These are phyloP conservation scores for Aspergillus fumigatus DNA, from an alignment of 2,329 filamentous ascomycete genomes.

Conservation along the genomic window DNA sequence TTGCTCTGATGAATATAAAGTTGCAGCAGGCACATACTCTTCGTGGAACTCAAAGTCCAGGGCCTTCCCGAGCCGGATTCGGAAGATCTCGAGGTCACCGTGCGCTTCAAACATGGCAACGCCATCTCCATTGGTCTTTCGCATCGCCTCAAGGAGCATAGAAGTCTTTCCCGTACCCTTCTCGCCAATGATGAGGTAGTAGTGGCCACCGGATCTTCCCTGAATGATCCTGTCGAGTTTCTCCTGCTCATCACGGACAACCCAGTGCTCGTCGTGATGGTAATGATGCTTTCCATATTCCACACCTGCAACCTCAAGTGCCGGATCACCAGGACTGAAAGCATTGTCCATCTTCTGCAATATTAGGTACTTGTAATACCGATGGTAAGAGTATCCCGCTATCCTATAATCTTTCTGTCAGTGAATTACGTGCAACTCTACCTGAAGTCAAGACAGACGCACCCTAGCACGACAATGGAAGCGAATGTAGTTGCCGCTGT, in stretches of 20 bases:
- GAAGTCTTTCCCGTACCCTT: constrained; percentile 96
- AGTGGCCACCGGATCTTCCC: constrained; percentile 71
- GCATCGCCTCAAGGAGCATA: constrained; percentile 95
- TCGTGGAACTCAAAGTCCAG: constrained; percentile 96
- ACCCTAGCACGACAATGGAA: constrained; percentile 66
- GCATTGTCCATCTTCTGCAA: constrained; percentile 90
- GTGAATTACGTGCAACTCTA: constrained; percentile 1
- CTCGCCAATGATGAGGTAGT: constrained; percentile 87
- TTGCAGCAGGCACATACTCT: constrained; percentile 57
- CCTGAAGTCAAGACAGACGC: constrained; percentile 16
- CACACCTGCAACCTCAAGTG: constrained; percentile 70
- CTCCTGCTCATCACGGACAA: constrained; percentile 74
- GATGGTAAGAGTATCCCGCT: constrained; percentile 74
- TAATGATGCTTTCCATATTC: constrained; percentile 35
- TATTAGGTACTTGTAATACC: constrained; percentile 82
- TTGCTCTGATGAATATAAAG: background rate
- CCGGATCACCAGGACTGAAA: constrained; percentile 87
- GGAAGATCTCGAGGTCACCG: constrained; percentile 90
- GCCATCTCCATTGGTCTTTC: constrained; percentile 80
- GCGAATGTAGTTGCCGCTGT: constrained; percentile 70
- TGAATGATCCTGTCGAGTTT: constrained; percentile 77
- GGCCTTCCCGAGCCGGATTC: constrained; percentile 85
- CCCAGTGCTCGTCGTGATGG: constrained; percentile 63
- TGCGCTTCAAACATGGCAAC: constrained; percentile 96
- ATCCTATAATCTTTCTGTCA: constrained; percentile 29